Evolutionary conservation across 257 asterid genomes (phyloP).

Genomic region (Vinca minor): DNA sequence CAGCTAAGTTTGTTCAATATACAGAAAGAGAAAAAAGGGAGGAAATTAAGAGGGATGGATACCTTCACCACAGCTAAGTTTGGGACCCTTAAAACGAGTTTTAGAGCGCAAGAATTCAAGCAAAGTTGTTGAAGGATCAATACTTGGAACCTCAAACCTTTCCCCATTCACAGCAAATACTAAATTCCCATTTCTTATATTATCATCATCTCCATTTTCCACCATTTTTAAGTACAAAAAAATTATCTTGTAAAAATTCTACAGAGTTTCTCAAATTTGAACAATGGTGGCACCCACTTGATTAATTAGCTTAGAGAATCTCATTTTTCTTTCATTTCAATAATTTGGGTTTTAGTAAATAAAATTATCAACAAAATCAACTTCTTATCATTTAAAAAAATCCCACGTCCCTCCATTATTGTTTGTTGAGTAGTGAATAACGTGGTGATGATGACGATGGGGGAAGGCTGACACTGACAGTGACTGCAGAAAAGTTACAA

Average conservation of each 20-base stretch:
- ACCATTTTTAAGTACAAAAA: not conserved
- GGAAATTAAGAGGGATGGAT: not conserved
- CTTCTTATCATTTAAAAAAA: too few relatives aligned
- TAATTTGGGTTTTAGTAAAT: not conserved
- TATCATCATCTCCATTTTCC: not conserved
- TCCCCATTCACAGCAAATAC: constrained; percentile 61
- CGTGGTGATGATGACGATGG: too few relatives aligned
- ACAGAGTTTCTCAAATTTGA: too few relatives aligned
- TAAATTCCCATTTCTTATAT: constrained; percentile 19
- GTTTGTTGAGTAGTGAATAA: too few relatives aligned
- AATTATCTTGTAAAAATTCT: too few relatives aligned
- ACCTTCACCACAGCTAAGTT: constrained; percentile 86
- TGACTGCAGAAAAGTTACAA: too few relatives aligned
- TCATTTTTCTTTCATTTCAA: not conserved
- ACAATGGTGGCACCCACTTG: too few relatives aligned
- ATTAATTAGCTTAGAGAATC: too few relatives aligned
- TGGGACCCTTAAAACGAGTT: constrained; percentile 65
- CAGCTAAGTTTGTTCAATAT: not conserved
- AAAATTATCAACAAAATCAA: too few relatives aligned
- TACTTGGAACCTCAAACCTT: constrained; percentile 44
- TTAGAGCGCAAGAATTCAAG: constrained; percentile 46
- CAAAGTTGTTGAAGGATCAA: constrained; percentile 68
- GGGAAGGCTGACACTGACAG: too few relatives aligned
- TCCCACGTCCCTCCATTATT: too few relatives aligned
- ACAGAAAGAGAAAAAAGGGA: not conserved